Base-by-base conservation (phyloP, 306 rosid genomes). In the Hippophae gyantsensis region DNA sequence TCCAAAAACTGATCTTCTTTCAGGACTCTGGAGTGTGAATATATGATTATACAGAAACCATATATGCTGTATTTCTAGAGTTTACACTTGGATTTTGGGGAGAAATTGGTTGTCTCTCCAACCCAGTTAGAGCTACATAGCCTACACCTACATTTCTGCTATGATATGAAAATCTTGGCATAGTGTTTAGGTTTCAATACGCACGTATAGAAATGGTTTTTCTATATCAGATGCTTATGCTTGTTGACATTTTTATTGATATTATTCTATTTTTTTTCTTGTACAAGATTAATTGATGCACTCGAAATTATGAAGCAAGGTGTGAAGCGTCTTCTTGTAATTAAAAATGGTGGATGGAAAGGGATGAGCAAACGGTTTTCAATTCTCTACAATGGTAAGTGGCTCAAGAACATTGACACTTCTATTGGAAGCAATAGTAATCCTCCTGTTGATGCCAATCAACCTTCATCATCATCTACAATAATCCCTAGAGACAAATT, bases 301-400 rank as follows among this genome's bases (percentile, higher is more conserved):
- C 70, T 93, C 69, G 99, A 93, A 78, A 88, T 88, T 96, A 88
- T 93, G 97, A 93, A 84, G 87, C 95, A 80, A 14, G 99, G 99
- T 45, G 95, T 93, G 65, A 88, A 69, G 70, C 90, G 95, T 54
- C 82, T 93, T 59, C 93, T 93, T 73, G 92, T 93, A 66, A 89
- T 82, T 0, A 88, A 86, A 68, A 93, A 97, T 68, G 72, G 78
- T 41, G 79, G 62, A 54, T 93, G 99, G 97, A 86, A 86, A 69
- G 99, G 99, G 68, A 84, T 93, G 97, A 93, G 99, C 75, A 93
- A 83, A 76, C 90, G 99, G 48, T 93, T 93, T 74, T 93, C 99
- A 5, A 58, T 88, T 62, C 79, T 93, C 73, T 93, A 86, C 74
- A 86, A 82, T 10, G 95, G 90, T 60, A 93, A 85, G 73, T 88